Evolutionary conservation across 2,329 filamentous ascomycete genomes (phyloP).

Genomic region (Chrysosporium keratinophilum): DNA sequence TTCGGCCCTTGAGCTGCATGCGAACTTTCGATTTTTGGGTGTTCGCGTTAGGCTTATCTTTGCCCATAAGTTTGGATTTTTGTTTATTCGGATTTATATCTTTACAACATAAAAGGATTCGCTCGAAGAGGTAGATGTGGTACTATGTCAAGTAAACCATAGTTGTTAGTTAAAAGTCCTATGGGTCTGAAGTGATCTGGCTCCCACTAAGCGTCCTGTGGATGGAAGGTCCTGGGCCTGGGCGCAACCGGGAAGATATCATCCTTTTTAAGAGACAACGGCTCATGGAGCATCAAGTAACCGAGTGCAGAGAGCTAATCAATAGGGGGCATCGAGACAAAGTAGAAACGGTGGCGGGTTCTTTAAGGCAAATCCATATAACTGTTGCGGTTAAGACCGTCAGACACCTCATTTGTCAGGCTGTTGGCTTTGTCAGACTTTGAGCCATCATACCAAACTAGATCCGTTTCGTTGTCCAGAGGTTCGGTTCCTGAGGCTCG

Average conservation of each 20-base stretch:
- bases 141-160: conserved; percentile 48
- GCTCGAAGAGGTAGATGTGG: conserved; percentile 94
- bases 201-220: not conserved
- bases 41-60: conserved; percentile 60
- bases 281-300: no score
- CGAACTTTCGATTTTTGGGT: conserved; percentile 59
- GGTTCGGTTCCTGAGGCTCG: not conserved
- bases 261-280: no score
- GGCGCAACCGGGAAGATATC: no score
- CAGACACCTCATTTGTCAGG: not conserved
- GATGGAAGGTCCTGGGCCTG: not conserved
- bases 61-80: conserved; percentile 54
- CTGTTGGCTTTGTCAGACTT: not conserved
- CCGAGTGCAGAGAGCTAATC: no score
- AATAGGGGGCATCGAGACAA: no score
- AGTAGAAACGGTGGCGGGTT: not conserved
- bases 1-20: conserved; percentile 87
- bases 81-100: conserved; percentile 77
- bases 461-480: not conserved
- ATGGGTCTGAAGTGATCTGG: not conserved
- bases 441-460: not conserved
- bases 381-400: not conserved
- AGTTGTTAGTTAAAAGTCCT: conserved; percentile 8
- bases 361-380: not conserved
- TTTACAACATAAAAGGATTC: conserved; percentile 93